Evolutionary conservation across 108 stramenopile species (phyloP).

Genomic region (Cyclotella baltica): DNA sequence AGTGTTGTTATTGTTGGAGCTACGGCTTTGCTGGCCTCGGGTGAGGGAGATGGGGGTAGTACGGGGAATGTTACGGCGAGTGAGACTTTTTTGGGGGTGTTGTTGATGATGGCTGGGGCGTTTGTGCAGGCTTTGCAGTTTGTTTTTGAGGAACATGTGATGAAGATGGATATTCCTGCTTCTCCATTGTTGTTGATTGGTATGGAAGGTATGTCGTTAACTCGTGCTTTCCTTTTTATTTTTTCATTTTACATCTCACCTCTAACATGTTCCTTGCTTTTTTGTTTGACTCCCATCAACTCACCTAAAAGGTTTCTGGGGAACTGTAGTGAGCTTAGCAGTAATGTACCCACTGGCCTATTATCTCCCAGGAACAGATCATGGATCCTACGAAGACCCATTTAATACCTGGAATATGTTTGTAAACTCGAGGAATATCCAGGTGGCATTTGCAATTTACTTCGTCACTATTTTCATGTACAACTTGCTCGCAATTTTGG

Average conservation of each 20-base stretch:
- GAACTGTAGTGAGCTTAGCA: constrained; percentile 75
- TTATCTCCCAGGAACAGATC: constrained; percentile 86
- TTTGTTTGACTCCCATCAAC: not conserved
- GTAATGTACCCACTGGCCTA: constrained; percentile 88
- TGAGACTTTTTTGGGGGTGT: constrained; percentile 80
- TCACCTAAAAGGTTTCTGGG: constrained; percentile 77
- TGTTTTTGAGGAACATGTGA: constrained; percentile 94
- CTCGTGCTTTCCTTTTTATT: not conserved
- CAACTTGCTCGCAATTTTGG: constrained; percentile 95
- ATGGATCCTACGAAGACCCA: constrained; percentile 90
- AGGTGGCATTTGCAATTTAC: constrained; percentile 74
- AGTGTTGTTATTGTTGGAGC: constrained; percentile 83
- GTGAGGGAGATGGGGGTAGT: constrained; percentile 21
- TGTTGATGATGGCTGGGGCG: constrained; percentile 84
- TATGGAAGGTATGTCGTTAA: constrained; percentile 74
- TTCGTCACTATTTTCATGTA: constrained; percentile 92
- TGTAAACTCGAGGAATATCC: constrained; percentile 64
- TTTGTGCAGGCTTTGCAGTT: constrained; percentile 91
- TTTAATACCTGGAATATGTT: constrained; percentile 86
- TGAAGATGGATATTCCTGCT: constrained; percentile 84
- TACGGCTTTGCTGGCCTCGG: constrained; percentile 71
- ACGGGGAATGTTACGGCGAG: constrained; percentile 20
- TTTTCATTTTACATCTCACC: not conserved
- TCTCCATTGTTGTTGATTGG: constrained; percentile 91
- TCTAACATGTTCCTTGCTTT: not conserved